Evolutionary conservation across 164 flowering plant genomes (phyloP), one percentile per base, ranked within the genome.

Genomic region (Macadamia integrifolia): DNA sequence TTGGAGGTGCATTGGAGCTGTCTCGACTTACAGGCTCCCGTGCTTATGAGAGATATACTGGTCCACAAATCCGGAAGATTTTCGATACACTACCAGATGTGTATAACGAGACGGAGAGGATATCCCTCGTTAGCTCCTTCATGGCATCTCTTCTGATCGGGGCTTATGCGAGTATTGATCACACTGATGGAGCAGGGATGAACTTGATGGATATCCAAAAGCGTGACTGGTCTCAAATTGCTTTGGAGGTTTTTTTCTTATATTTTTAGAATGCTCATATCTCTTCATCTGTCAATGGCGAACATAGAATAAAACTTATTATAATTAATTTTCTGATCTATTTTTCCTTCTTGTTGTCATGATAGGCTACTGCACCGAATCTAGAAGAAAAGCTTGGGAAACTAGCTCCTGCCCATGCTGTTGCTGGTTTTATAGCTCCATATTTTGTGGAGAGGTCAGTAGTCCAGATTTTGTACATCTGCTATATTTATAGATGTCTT

Each of bases 171-270:
- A 81, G 82, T 69, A 92, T 94, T 72, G 99, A 94, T 80, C 83
- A 92, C 66, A 82, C 97, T 52, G 97, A 94, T 80, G 99, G 90
- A 56, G 89, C 98, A 12, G 99, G 99, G 76, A 94, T 92, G 99
- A 94, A 94, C 71, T 82, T 92, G 80, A 88, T 94, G 98, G 97
- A 94, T 62, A 68, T 75, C 44, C 67, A 56, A 62, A 50, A 61
- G 28, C 74, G 81, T 5, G 61, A 17, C 58, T 78, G 81, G 81
- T 67, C 76, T 29, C 64, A 75, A 71, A 65, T 64, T 67, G 78
- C 59, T 52, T 50, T 78, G 65, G 72, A 78, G 74, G 81, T 78
- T 6, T 43, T 46, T 72, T 28, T 3, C 6, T 9, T 63, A 30
- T 14, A 31, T 48, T 70, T 52, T 64, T 18, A 48, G 60, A 44